A percentile compares a stretch with the other conserved stretches of the same genome.
Conservation (phyloP, 83 land plant genomes). For the Thuja plicata region DNA sequence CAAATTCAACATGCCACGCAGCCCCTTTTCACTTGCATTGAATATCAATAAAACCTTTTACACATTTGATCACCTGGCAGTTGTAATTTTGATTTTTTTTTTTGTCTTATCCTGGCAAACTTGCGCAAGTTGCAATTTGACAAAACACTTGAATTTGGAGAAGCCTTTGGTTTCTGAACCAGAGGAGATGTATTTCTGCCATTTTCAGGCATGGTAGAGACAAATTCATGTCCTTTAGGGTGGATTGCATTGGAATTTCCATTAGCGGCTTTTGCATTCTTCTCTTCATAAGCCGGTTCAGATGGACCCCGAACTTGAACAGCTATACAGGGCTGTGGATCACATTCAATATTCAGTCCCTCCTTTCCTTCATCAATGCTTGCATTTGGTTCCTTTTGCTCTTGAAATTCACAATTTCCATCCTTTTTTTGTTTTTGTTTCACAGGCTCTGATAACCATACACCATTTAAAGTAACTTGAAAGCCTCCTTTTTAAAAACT, state of each 20-base stretch:
- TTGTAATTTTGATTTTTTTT: too few species aligned
- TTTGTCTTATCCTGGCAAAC: too few species aligned
- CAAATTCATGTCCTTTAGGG: background rate
- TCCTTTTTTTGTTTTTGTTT: too few species aligned
- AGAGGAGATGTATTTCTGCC: conserved; percentile 12
- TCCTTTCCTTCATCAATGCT: conserved; percentile 3
- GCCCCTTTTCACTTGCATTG: too few species aligned
- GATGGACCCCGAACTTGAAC: background rate
- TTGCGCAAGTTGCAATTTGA: too few species aligned
- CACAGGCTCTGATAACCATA: too few species aligned
- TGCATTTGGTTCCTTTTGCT: background rate
- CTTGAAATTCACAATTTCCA: background rate
- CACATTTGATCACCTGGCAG: too few species aligned
- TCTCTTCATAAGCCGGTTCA: conserved; percentile 6
- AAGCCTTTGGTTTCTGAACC: background rate
- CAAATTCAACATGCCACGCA: too few species aligned
- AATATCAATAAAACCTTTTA: too few species aligned
- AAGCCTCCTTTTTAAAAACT: too few species aligned
- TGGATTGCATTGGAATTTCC: background rate
- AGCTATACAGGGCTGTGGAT: background rate
- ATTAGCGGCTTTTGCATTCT: conserved; percentile 3
- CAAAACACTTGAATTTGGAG: background rate
- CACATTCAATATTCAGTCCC: background rate
- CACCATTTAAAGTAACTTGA: too few species aligned
- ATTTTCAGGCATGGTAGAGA: background rate